Conservation (phyloP, 2,329 filamentous ascomycete genomes). For the Blastomyces parvus region DNA sequence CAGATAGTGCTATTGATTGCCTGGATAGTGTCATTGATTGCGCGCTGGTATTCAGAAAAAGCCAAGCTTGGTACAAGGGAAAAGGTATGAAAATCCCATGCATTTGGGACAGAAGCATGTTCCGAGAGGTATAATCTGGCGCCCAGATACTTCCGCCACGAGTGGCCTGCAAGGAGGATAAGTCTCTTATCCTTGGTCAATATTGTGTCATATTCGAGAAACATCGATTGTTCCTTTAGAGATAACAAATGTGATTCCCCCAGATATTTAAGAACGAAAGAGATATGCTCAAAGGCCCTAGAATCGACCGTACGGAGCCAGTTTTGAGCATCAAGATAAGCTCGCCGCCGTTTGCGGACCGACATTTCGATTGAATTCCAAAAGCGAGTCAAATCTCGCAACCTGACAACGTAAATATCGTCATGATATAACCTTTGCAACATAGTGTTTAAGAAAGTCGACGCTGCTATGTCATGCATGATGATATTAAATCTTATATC, state of each 20-base stretch:
- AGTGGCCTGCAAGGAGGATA: background rate
- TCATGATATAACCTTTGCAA: background rate
- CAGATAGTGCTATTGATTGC: background rate
- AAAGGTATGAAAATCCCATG: background rate
- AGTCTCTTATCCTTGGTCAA: background rate
- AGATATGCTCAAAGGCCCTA: background rate
- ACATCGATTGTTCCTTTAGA: background rate
- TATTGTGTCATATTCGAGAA: background rate
- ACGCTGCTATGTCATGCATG: background rate
- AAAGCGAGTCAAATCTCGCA: background rate
- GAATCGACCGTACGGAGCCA: background rate
- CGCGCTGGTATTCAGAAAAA: background rate
- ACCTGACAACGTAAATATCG: background rate
- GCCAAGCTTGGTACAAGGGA: no score
- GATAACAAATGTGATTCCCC: background rate
- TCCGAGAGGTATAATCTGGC: background rate
- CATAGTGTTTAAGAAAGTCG: background rate
- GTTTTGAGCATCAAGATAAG: background rate
- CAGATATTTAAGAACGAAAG: background rate
- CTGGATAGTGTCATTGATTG: background rate
- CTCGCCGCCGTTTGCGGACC: background rate
- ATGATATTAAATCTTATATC: background rate
- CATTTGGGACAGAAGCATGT: background rate
- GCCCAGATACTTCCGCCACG: background rate
- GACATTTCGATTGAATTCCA: background rate